phyloP scores from a whole-genome alignment of 768 basidiomycete species.

The Lactifluus echinatus region DNA sequence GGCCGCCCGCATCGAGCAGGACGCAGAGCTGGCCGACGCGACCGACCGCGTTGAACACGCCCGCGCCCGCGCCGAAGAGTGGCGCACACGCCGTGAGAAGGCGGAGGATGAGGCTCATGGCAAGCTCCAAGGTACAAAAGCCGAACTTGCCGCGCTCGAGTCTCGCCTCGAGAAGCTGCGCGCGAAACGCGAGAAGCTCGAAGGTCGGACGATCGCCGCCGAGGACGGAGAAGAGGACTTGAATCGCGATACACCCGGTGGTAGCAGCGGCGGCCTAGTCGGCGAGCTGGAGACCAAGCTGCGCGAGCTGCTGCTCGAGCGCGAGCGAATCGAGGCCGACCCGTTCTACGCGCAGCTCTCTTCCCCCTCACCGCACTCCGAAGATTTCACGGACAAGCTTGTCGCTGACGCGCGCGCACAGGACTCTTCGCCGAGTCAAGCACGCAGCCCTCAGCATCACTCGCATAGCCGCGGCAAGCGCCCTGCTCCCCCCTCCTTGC shows the following conservation, averaged over 20 bases:
- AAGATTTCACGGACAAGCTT: neutral
- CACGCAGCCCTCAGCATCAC: neutral
- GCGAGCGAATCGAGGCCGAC: slow-evolving; percentile 37
- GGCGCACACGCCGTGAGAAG: slow-evolving; percentile 20
- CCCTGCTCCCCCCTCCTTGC: neutral
- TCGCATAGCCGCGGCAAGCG: slow-evolving; percentile 12
- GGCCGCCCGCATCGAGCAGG: slow-evolving; percentile 22
- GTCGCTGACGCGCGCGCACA: neutral
- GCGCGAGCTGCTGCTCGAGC: slow-evolving; percentile 48
- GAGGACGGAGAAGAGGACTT: neutral
- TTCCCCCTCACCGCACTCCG: neutral
- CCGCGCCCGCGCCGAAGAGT: slow-evolving; percentile 10
- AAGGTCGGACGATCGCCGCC: slow-evolving; percentile 26
- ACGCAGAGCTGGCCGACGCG: slow-evolving; percentile 25
- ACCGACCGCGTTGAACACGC: slow-evolving; percentile 20
- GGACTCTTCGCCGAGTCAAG: neutral
- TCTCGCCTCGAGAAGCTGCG: slow-evolving; percentile 55
- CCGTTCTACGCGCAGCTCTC: slow-evolving; percentile 25
- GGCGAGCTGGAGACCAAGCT: slow-evolving; percentile 64
- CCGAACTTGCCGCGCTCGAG: slow-evolving; percentile 33
- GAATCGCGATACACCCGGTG: neutral
- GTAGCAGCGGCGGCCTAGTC: slow-evolving; percentile 31
- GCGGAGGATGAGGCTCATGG: slow-evolving; percentile 40
- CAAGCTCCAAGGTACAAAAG: slow-evolving; percentile 32
- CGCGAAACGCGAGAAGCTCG: slow-evolving; percentile 59